Percentiles rank a stretch among this genome's conserved stretches.
Evolutionary conservation across 768 basidiomycete species (phyloP).

Genomic region (Boletus tylopilopsis): DNA sequence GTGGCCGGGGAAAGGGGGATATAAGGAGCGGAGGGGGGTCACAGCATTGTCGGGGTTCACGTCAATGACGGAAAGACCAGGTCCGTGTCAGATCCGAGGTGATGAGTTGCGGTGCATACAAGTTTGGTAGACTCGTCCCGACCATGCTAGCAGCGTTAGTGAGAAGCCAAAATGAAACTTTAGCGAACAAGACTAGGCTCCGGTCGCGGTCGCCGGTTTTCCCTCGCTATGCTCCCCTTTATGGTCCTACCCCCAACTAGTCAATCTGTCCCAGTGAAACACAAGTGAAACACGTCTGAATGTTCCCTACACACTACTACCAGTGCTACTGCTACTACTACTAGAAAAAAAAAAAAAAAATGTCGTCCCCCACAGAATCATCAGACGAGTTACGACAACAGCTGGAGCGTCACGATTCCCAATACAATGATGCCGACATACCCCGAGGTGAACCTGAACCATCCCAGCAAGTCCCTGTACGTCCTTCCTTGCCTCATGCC

Average conservation of each 20-base stretch:
- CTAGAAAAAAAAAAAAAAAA: no score
- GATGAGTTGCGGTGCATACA: conserved; percentile 28
- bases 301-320: no score
- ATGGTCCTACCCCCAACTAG: conserved; percentile 11
- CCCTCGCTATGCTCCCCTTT: conserved; percentile 9
- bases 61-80: conserved; percentile 26
- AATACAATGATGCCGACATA: conserved; percentile 10
- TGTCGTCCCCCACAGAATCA: conserved; percentile 34
- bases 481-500: conserved; percentile 34
- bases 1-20: conserved; percentile 18
- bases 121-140: conserved; percentile 34
- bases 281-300: not conserved
- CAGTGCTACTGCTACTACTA: no score
- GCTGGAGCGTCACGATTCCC: conserved; percentile 35
- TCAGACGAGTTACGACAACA: conserved; percentile 44
- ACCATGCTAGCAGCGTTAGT: conserved; percentile 17
- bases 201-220: conserved; percentile 8
- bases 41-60: conserved; percentile 33
- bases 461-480: conserved; percentile 13
- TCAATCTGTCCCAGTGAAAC: not conserved
- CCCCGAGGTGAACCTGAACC: conserved; percentile 3
- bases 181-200: no score
- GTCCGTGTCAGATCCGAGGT: conserved; percentile 33
- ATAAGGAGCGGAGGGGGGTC: conserved; percentile 28
- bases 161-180: conserved; percentile 33